Conservation (phyloP, 768 basidiomycete genomes). For the Xerocomus spinulosus region DNA sequence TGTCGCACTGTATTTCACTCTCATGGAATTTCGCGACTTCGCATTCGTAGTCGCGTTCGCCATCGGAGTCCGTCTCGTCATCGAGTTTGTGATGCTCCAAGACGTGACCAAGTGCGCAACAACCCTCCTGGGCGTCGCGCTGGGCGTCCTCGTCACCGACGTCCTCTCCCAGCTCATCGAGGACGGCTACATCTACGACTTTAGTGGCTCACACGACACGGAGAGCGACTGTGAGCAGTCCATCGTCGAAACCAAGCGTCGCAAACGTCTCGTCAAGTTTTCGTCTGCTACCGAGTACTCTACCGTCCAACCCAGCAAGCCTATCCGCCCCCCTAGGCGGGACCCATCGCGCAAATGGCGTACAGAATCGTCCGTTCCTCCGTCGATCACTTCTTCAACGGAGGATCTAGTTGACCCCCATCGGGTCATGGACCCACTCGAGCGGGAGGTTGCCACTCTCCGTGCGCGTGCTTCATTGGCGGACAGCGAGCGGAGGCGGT, state of each 20-base stretch:
- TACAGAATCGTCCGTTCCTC: constrained; percentile 34
- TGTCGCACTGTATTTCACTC: constrained; percentile 64
- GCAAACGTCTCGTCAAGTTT: constrained; percentile 46
- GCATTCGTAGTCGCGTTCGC: constrained; percentile 53
- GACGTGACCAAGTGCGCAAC: constrained; percentile 54
- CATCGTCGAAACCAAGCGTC: constrained; percentile 21
- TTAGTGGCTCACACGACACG: constrained; percentile 16
- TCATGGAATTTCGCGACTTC: constrained; percentile 49
- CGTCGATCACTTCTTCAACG: constrained; percentile 63
- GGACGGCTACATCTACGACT: constrained; percentile 35
- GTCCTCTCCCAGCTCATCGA: constrained; percentile 64
- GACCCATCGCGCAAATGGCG: constrained; percentile 30
- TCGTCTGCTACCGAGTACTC: constrained; percentile 36
- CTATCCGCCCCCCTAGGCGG: constrained; percentile 24
- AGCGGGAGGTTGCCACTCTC: constrained; percentile 71
- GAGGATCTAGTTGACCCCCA: constrained; percentile 61
- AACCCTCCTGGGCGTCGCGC: constrained; percentile 59
- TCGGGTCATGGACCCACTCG: constrained; percentile 55
- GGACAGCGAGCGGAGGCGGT: constrained; percentile 76
- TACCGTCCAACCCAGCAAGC: constrained; percentile 19
- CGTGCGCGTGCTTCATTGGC: constrained; percentile 76
- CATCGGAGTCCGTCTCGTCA: constrained; percentile 56
- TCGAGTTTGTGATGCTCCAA: constrained; percentile 55
- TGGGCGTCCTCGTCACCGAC: constrained; percentile 70
- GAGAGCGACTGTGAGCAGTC: constrained; percentile 19